Percentiles rank a stretch among this genome's conserved stretches.
phyloP scores from a whole-genome alignment of 345 rosid genomes.

The Pistacia vera region DNA sequence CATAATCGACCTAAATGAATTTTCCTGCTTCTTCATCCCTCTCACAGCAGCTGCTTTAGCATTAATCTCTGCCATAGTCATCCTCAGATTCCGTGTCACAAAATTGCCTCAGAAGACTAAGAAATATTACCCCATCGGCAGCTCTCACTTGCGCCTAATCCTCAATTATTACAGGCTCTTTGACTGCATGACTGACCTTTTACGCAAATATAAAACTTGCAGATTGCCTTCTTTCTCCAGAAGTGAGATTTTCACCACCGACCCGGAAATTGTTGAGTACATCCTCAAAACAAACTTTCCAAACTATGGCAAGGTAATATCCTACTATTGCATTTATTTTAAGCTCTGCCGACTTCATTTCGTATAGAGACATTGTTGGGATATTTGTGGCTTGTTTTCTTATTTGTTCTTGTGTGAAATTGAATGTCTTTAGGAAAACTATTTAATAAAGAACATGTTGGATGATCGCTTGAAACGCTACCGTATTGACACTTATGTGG shows the following conservation, averaged over 20 bases:
- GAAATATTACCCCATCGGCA: conserved; percentile 6
- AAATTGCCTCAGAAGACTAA: neutral
- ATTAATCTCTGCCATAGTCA: neutral
- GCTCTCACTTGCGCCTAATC: neutral
- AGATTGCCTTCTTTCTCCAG: no score
- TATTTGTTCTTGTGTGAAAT: no score
- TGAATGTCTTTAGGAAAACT: no score
- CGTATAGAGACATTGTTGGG: no score
- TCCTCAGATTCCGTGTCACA: conserved; percentile 2
- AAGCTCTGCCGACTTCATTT: no score
- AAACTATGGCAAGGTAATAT: conserved; percentile 35
- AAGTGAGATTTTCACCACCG: conserved; percentile 9
- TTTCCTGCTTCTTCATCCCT: neutral
- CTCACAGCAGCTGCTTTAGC: conserved; percentile 1
- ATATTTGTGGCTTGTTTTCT: no score
- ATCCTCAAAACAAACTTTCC: conserved; percentile 37
- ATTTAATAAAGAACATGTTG: no score
- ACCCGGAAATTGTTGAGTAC: conserved; percentile 31
- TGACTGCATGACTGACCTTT: conserved; percentile 12
- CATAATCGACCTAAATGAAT: neutral
- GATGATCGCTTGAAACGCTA: no score
- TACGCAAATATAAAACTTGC: neutral
- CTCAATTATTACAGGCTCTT: conserved; percentile 6
- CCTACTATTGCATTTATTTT: no score
- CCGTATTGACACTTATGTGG: no score